Conservation (phyloP, 2,329 filamentous ascomycete species). For the Macrophomina pseudophaseolina region DNA sequence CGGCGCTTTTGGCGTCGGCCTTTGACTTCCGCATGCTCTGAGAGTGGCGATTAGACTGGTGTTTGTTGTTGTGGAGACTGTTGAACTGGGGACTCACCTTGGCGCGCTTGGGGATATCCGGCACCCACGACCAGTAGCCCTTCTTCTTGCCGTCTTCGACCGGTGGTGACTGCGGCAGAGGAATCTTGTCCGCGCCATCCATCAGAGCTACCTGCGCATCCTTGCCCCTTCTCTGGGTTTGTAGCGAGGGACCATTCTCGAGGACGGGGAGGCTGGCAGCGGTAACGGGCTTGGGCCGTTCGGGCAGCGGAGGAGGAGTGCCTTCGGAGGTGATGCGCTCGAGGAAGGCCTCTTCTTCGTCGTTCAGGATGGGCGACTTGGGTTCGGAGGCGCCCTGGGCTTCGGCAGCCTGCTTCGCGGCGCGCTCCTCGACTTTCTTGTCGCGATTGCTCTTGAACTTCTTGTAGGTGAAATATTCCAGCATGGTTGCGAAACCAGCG, state of each 20-base stretch:
- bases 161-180: constrained; percentile 56
- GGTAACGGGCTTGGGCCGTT: constrained; percentile 39
- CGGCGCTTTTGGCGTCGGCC: constrained; percentile 42
- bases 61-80: constrained; percentile 29
- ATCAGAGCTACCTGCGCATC: constrained; percentile 54
- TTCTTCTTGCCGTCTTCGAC: constrained; percentile 36
- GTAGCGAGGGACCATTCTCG: constrained; percentile 31
- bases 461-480: constrained; percentile 50
- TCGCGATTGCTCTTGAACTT: constrained; percentile 41
- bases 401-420: constrained; percentile 30
- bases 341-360: constrained; percentile 66
- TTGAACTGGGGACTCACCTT: constrained; percentile 32
- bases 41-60: background rate
- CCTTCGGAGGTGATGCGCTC: constrained; percentile 55
- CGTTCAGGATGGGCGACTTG: constrained; percentile 56
- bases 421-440: constrained; percentile 33
- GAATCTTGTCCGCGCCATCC: constrained; percentile 54
- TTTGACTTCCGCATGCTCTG: constrained; percentile 42
- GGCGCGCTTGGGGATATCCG: constrained; percentile 25
- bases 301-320: constrained; percentile 49
- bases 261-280: constrained; percentile 28
- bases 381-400: constrained; percentile 34
- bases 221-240: constrained; percentile 41
- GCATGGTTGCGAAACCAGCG: constrained; percentile 24
- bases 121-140: constrained; percentile 29